Base-by-base conservation (phyloP, 345 rosid genomes). In the Ricinus communis region DNA sequence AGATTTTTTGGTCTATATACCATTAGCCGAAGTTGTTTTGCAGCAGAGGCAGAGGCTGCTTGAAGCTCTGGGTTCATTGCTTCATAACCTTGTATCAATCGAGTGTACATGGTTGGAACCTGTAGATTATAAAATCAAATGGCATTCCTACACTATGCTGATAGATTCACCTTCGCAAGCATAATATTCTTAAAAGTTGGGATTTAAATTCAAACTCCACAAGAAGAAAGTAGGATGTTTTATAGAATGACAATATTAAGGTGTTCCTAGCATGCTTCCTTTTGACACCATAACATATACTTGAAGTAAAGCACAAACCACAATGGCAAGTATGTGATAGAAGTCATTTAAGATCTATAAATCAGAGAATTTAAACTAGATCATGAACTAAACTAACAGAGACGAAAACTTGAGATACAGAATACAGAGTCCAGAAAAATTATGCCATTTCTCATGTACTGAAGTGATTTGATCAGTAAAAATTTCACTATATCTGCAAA, bases 21-120 rank as follows among this genome's bases (percentile, higher is more conserved):
- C 98, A 92, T 95, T 62, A 95, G 85, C 53, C 96, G 93, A 84
- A 95, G 87, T 71, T 82, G 83, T 72, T 80, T 79, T 33, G 97
- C 96, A 69, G 96, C 93, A 70, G 77, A 82, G 63, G 96, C 93
- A 49, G 97, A 89, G 12, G 81, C 76, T 65, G 80, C 80, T 78
- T 95, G 88, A 69, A 81, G 80, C 68, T 86, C 93, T 66, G 79
- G 69, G 51, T 89, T 97, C 98, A 95, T 90, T 78, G 89, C 84
- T 79, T 89, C 92, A 77, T 92, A 92, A 54, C 98, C 99, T 95
- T 95, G 97, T 83, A 95, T 95, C 75, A 95, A 76, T 65, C 98
- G 88, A 45, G 91, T 84, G 71, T 95, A 92, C 91, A 95, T 95
- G 51, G 99, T 95, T 52, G 99, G 99, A 70, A 95, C 99, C 99